Evolutionary conservation across 257 asterid species (phyloP).

Genomic region (Verbascum thapsus): DNA sequence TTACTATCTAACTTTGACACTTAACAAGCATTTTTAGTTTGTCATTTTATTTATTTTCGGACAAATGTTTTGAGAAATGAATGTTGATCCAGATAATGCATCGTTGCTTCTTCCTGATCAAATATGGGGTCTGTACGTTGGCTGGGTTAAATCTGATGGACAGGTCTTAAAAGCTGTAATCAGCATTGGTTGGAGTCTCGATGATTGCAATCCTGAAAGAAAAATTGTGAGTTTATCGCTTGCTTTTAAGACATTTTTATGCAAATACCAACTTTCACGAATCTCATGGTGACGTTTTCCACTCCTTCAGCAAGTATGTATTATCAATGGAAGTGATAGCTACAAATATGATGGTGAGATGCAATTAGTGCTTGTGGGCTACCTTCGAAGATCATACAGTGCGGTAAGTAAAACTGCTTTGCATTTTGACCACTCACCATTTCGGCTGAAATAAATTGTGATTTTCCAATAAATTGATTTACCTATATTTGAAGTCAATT

Average conservation of each 20-base stretch:
- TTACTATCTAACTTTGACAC: background rate
- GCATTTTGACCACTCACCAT: background rate
- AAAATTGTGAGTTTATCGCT: slow-evolving; percentile 52
- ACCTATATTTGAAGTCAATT: too few species aligned
- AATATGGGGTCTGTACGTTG: slow-evolving; percentile 73
- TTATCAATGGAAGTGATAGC: slow-evolving; percentile 37
- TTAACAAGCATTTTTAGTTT: background rate
- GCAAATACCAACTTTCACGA: background rate
- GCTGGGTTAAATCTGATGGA: slow-evolving; percentile 68
- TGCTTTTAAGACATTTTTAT: background rate
- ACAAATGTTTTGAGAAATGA: slow-evolving; percentile 9
- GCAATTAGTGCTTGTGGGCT: slow-evolving; percentile 67
- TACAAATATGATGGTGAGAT: slow-evolving; percentile 39
- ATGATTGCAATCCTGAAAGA: slow-evolving; percentile 41
- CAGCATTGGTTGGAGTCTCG: slow-evolving; percentile 63
- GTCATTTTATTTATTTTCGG: background rate
- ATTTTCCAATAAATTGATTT: background rate
- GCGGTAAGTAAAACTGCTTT: slow-evolving; percentile 42
- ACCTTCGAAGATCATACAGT: slow-evolving; percentile 51
- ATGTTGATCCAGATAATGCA: slow-evolving; percentile 49
- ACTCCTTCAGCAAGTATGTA: slow-evolving; percentile 51
- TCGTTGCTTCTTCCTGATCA: slow-evolving; percentile 56
- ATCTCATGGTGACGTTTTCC: slow-evolving; percentile 13
- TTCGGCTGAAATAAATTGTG: too few species aligned
- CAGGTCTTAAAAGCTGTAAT: slow-evolving; percentile 55